Base-by-base conservation (phyloP, 2,329 filamentous ascomycete genomes). In the Pseudocercospora pini-densiflorae region DNA sequence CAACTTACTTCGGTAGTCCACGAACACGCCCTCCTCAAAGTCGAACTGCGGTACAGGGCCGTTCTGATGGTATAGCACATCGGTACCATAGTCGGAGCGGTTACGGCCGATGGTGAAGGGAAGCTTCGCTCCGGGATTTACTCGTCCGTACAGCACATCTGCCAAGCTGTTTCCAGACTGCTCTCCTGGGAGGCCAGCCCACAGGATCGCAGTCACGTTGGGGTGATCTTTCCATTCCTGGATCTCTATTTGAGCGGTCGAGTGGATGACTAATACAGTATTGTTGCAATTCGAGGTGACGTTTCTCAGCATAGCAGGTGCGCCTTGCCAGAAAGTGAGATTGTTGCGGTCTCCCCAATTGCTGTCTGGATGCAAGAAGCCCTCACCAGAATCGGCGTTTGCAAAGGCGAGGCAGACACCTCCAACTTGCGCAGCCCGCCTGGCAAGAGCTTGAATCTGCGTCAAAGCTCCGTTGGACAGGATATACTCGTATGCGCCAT, bases 321-420 rank as follows among this genome's bases (percentile, higher is more conserved):
- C 69, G 27, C 64, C 67, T 65, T 65, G 72, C 70, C 61, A 74
- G 61, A 63, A 70, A 53, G 70, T 72, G 68, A 59, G 91, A 90
- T 98, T 97, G 74, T 93, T 93, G 64, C 94, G 90, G 78, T 98
- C 94, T 63, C 94, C 94, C 29, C 85, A 83, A 77, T 97, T 97
- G 62, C 88, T 90, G 68, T 94, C 94, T 0, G 97, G 87, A 27
- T 81, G 85, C 74, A 97, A 92, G 80, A 87, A 97, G 4, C 92
- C 93, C 58, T 98, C 94, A 59, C 94, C 94, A 2, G 90, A 87
- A 76, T 94, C 86, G 12, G 93, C 89, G 71, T 97, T 97, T 74
- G 92, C 93, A 73, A 97, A 97, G 7, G 97, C 93, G 49, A 98
- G 86, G 2, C 87, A 85, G 2, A 81, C 84, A 59, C 76, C 76